Base-by-base conservation (phyloP, 2,329 filamentous ascomycete genomes). In the Aspergillus hiratsukae region DNA sequence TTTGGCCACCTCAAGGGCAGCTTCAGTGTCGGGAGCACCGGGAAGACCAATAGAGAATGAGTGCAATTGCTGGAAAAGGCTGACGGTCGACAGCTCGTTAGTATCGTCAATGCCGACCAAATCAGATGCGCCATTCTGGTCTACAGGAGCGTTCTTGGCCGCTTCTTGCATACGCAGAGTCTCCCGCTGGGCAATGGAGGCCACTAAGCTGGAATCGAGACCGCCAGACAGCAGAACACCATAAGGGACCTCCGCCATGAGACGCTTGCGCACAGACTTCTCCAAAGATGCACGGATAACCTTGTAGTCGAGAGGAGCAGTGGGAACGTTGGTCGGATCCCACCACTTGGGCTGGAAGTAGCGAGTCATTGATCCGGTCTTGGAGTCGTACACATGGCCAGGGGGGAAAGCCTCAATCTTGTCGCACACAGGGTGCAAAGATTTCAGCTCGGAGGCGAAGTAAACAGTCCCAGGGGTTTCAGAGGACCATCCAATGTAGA, bases 201-300 rank as follows among this genome's bases (percentile, higher is more conserved):
- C 94, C 35, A 97, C 91, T 76, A 99, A 79, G 74, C 91, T 96
- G 49, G 94, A 99, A 76, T 99, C 94, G 52, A 99, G 83, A 66
- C 94, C 94, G 69, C 94, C 94, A 52, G 94, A 99, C 51, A 99
- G 82, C 57, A 99, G 80, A 23, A 99, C 94, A 76, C 94, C 94
- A 73, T 97, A 99, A 17, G 94, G 94, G 37, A 99, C 94, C 77
- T 99, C 94, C 23, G 94, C 94, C 94, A 99, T 99, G 73, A 99
- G 82, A 64, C 94, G 88, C 81, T 99, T 99, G 70, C 93, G 86
- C 56, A 99, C 94, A 10, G 94, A 87, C 76, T 87, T 89, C 81
- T 97, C 94, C 58, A 99, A 82, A 1, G 88, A 87, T 71, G 88
- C 83, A 64, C 94, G 86, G 65, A 99, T 83, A 53, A 85, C 73